These are phyloP conservation scores for Ogataea corticis DNA, from an alignment of 805 yeast species.

Conservation along the genomic window DNA sequence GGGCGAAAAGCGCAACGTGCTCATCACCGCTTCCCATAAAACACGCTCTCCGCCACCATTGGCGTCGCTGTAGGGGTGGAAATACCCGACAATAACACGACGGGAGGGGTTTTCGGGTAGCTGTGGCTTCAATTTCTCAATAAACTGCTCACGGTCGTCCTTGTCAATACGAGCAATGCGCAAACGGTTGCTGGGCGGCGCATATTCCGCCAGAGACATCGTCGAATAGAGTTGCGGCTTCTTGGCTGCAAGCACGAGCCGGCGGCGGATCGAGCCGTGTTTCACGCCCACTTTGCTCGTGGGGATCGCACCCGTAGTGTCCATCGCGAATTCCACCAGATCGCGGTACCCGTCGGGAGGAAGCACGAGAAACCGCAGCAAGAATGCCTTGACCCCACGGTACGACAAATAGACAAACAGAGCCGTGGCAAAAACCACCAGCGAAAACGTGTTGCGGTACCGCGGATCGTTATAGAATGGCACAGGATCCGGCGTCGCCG, in stretches of 20 bases:
- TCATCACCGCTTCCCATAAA: slow-evolving; percentile 87
- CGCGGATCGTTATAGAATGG: slow-evolving; percentile 14
- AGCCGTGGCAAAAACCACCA: slow-evolving; percentile 6
- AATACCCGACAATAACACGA: slow-evolving; percentile 68
- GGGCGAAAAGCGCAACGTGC: slow-evolving; percentile 54
- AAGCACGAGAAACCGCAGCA: slow-evolving; percentile 26
- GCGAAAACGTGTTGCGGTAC: slow-evolving; percentile 10
- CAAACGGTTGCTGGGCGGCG: slow-evolving; percentile 7
- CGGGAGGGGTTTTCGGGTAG: slow-evolving; percentile 38
- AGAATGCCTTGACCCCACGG: slow-evolving; percentile 20
- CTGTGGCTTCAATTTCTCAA: slow-evolving; percentile 27
- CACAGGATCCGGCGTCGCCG: slow-evolving; percentile 2
- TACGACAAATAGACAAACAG: slow-evolving; percentile 17
- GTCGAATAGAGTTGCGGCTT: slow-evolving; percentile 38
- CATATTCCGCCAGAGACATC: slow-evolving; percentile 19
- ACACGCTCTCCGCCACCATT: slow-evolving; percentile 99
- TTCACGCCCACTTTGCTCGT: slow-evolving; percentile 29
- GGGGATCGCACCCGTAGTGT: slow-evolving; percentile 21
- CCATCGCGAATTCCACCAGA: slow-evolving; percentile 22
- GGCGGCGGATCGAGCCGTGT: slow-evolving; percentile 30
- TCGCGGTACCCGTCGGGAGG: slow-evolving; percentile 33
- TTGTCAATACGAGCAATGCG: slow-evolving; percentile 32
- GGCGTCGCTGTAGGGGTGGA: slow-evolving; percentile 94
- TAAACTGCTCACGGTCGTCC: slow-evolving; percentile 19
- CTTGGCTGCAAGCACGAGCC: slow-evolving; percentile 33